Percentiles rank a stretch among this genome's conserved stretches.
These are phyloP conservation scores for Penicillium sp. DNA, from an alignment of 2,329 filamentous ascomycete species.

Conservation along the genomic window DNA sequence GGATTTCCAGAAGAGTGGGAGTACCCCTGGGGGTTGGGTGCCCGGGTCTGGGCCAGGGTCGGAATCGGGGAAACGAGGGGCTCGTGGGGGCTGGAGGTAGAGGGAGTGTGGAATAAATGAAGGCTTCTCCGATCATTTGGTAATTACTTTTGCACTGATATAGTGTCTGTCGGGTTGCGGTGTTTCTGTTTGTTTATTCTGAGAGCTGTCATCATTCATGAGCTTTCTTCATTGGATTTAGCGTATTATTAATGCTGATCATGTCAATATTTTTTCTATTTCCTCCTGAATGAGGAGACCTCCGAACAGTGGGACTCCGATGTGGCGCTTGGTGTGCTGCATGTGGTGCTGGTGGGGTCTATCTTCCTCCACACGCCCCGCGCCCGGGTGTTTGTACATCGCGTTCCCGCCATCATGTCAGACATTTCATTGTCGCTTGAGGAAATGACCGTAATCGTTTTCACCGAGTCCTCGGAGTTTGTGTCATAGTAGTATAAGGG, in stretches of 20 bases:
- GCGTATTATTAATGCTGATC: neutral
- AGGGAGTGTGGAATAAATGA: neutral
- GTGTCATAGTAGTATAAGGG: neutral
- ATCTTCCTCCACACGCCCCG: neutral
- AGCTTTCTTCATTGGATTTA: neutral
- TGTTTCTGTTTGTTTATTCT: neutral
- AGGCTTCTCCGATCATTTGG: neutral
- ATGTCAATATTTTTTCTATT: neutral
- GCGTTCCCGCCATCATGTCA: neutral
- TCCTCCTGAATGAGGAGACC: neutral
- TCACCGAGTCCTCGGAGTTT: neutral
- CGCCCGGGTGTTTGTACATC: neutral
- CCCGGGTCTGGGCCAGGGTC: neutral
- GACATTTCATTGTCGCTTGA: neutral
- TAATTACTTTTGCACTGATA: neutral
- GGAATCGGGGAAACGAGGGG: neutral
- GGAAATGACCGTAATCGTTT: neutral
- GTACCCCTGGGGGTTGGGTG: slow-evolving; percentile 30
- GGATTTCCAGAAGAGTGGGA: slow-evolving; percentile 52
- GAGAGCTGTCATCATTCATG: slow-evolving; percentile 8
- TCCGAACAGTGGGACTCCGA: neutral
- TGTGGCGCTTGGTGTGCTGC: neutral
- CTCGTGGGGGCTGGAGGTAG: neutral
- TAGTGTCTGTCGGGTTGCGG: neutral
- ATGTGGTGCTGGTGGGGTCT: neutral